Conservation (phyloP, 768 basidiomycete species). For the Heimioporus sp. region DNA sequence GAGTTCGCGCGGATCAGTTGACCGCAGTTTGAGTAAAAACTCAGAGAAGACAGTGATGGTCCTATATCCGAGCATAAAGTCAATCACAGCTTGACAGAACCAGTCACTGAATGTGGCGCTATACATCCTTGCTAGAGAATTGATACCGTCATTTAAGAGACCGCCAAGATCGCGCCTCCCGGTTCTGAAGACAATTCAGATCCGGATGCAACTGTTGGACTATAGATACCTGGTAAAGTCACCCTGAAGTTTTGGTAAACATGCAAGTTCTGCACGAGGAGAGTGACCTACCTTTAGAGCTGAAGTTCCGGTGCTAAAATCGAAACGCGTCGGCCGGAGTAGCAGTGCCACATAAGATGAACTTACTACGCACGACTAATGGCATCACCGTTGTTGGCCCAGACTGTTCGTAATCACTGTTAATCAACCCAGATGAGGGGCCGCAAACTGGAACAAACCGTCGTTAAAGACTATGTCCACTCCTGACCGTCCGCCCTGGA, state of each 20-base stretch:
- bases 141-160: conserved; percentile 93
- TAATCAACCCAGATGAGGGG: not conserved
- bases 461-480: conserved; percentile 79
- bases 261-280: not conserved
- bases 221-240: conserved; percentile 75
- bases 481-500: conserved; percentile 52
- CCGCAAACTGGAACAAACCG: conserved; percentile 39
- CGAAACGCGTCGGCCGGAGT: conserved; percentile 11
- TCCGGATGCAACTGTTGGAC: not conserved
- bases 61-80: conserved; percentile 87
- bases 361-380: conserved; percentile 85
- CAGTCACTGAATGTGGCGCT: conserved; percentile 91
- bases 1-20: conserved; percentile 89
- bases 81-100: conserved; percentile 96
- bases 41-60: conserved; percentile 89
- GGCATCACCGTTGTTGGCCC: conserved; percentile 98
- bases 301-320: conserved; percentile 85
- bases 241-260: conserved; percentile 45
- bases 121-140: conserved; percentile 89
- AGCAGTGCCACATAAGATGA: not conserved
- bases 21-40: conserved; percentile 83
- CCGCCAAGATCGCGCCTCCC: conserved; percentile 94
- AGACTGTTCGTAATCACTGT: conserved; percentile 48
- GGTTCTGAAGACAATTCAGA: conserved; percentile 50
- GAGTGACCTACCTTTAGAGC: conserved; percentile 75